phyloP scores from a whole-genome alignment of 2,329 filamentous ascomycete genomes.

The Aureobasidium melanogenum region DNA sequence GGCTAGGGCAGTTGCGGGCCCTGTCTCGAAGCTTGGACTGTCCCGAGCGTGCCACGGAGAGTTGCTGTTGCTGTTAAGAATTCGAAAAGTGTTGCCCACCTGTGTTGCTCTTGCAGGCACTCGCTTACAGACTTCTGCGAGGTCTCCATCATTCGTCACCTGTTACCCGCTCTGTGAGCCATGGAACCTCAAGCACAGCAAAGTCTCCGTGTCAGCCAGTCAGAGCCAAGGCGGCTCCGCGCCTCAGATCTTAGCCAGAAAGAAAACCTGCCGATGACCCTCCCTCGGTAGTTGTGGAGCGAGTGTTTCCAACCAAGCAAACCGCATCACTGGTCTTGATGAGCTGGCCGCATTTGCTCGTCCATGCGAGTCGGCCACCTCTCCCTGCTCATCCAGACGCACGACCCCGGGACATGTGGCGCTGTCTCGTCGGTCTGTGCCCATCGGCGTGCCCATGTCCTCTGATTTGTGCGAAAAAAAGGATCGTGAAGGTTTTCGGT shows the following conservation, averaged over 20 bases:
- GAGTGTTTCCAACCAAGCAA: conserved; percentile 2
- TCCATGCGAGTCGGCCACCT: background rate
- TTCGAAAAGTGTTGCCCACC: background rate
- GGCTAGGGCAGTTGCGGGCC: conserved; percentile 3
- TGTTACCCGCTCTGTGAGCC: background rate
- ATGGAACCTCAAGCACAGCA: background rate
- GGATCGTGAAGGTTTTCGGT: conserved; percentile 9
- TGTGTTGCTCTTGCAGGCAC: background rate
- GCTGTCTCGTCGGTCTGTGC: conserved; percentile 8
- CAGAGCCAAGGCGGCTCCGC: conserved; percentile 5
- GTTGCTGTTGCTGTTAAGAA: background rate
- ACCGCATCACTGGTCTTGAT: background rate
- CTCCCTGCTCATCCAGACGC: background rate
- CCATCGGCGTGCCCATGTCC: background rate
- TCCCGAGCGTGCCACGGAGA: background rate
- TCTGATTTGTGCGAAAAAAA: conserved; percentile 5
- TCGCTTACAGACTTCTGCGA: conserved; percentile 5
- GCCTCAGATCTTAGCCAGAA: conserved; percentile 9
- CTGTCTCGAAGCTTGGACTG: conserved; percentile 8
- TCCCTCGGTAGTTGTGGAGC: conserved; percentile 5
- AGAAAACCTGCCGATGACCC: conserved; percentile 1
- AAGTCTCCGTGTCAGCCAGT: background rate
- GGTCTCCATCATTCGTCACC: background rate
- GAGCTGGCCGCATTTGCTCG: background rate
- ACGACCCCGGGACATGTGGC: conserved; percentile 4